Evolutionary conservation across 495 filamentous ascomycete species (phyloP).

Genomic region (Neurospora tetraspora): DNA sequence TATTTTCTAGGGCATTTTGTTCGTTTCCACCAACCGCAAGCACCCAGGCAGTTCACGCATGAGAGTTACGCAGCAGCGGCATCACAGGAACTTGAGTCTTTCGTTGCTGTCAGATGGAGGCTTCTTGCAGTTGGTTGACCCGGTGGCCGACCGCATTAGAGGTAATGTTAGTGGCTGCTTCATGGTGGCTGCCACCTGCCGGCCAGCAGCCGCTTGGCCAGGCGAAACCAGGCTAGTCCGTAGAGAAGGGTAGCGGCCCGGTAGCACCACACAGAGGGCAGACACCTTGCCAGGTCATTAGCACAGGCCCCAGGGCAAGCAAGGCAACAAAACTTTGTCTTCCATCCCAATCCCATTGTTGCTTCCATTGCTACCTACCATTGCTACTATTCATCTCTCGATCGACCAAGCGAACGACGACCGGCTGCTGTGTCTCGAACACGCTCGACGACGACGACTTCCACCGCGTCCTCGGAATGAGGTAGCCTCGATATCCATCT

Average conservation of each 20-base stretch:
- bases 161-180: neutral
- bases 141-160: neutral
- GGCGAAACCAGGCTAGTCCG: neutral
- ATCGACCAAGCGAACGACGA: neutral
- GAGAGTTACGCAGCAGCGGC: neutral
- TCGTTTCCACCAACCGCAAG: neutral
- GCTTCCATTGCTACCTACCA: neutral
- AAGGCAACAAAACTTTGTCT: neutral
- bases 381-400: neutral
- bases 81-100: neutral
- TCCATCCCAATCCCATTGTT: neutral
- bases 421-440: constrained; percentile 3
- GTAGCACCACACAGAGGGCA: neutral
- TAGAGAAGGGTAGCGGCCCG: neutral
- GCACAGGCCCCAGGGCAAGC: neutral
- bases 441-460: constrained; percentile 5
- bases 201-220: neutral
- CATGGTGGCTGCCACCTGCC: neutral
- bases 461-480: constrained; percentile 33
- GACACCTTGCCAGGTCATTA: neutral
- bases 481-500: constrained; percentile 39
- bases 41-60: neutral
- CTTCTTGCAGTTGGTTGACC: neutral
- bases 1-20: neutral
- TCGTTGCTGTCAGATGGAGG: neutral